Evolutionary conservation across 345 rosid genomes (phyloP).

Genomic region (Erysimum cheiranthoides): DNA sequence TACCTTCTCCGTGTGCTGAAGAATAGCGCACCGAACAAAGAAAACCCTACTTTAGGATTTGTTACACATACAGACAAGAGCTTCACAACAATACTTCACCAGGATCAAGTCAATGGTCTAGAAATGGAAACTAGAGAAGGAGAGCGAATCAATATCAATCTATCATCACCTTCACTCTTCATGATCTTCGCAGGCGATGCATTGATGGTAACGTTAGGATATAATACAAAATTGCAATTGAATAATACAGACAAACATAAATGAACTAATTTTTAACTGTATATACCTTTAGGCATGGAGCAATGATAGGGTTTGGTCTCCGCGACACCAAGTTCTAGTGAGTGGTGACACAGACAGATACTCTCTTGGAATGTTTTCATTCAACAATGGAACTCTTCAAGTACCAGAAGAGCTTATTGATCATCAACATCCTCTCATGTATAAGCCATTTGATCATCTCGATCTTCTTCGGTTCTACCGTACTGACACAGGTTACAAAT

Average conservation of each 20-base stretch:
- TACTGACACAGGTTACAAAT: slow-evolving; percentile 33
- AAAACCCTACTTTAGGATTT: slow-evolving; percentile 45
- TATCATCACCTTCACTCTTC: slow-evolving; percentile 56
- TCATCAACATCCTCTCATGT: slow-evolving; percentile 48
- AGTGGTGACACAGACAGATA: slow-evolving; percentile 48
- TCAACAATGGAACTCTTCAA: slow-evolving; percentile 40
- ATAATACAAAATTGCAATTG: slow-evolving; percentile 9
- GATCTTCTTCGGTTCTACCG: slow-evolving; percentile 44
- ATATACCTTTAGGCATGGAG: slow-evolving; percentile 50
- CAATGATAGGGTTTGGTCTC: slow-evolving; percentile 49
- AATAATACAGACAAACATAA: neutral
- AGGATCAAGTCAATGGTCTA: slow-evolving; percentile 59
- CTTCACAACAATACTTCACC: slow-evolving; percentile 65
- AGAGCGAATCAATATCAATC: slow-evolving; percentile 49
- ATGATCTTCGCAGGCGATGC: slow-evolving; percentile 66
- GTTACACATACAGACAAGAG: slow-evolving; percentile 65
- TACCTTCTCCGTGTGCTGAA: slow-evolving; percentile 60
- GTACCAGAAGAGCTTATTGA: slow-evolving; percentile 48
- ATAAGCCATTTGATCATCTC: slow-evolving; percentile 47
- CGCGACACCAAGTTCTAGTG: slow-evolving; percentile 50
- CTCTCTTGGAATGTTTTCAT: slow-evolving; percentile 48
- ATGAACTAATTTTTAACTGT: neutral
- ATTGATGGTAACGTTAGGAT: slow-evolving; percentile 47
- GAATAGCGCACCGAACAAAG: slow-evolving; percentile 43
- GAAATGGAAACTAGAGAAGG: slow-evolving; percentile 61